A percentile compares a stretch with the other conserved stretches of the same genome.
Evolutionary conservation across 2,329 filamentous ascomycete species (phyloP).

Genomic region (Dothistroma pini): DNA sequence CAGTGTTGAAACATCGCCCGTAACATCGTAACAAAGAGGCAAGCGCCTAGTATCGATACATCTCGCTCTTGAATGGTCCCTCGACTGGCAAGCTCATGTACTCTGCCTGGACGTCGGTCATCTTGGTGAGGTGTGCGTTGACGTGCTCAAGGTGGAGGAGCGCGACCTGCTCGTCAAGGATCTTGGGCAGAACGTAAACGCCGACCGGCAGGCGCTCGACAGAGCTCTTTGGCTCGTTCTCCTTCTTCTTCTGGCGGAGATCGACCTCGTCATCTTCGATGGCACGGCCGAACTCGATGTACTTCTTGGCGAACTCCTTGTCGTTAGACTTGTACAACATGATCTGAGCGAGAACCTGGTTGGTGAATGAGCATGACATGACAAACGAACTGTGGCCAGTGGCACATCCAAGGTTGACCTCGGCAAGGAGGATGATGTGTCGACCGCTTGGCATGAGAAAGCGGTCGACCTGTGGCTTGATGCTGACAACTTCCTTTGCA

Average conservation of each 20-base stretch:
- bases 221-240: conserved; percentile 48
- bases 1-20: conserved; percentile 27
- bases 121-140: conserved; percentile 88
- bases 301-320: conserved; percentile 83
- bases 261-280: conserved; percentile 31
- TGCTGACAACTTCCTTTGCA: conserved; percentile 89
- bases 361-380: conserved; percentile 99
- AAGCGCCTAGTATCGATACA: conserved; percentile 68
- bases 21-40: conserved; percentile 20
- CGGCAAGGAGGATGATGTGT: conserved; percentile 97
- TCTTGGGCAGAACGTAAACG: conserved; percentile 98
- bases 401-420: conserved; percentile 99
- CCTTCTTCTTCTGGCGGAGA: conserved; percentile 39
- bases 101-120: conserved; percentile 83
- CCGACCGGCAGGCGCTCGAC: conserved; percentile 79
- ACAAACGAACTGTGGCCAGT: conserved; percentile 99
- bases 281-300: conserved; percentile 77
- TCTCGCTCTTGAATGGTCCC: conserved; percentile 95
- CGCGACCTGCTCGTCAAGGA: conserved; percentile 97
- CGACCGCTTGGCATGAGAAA: conserved; percentile 90
- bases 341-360: conserved; percentile 99
- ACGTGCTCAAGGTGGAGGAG: conserved; percentile 88
- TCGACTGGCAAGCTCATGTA: conserved; percentile 83
- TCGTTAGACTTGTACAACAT: conserved; percentile 94
- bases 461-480: conserved; percentile 99